Evolutionary conservation across 805 yeast species (phyloP).

Genomic region (Lipomyces mesembrius): DNA sequence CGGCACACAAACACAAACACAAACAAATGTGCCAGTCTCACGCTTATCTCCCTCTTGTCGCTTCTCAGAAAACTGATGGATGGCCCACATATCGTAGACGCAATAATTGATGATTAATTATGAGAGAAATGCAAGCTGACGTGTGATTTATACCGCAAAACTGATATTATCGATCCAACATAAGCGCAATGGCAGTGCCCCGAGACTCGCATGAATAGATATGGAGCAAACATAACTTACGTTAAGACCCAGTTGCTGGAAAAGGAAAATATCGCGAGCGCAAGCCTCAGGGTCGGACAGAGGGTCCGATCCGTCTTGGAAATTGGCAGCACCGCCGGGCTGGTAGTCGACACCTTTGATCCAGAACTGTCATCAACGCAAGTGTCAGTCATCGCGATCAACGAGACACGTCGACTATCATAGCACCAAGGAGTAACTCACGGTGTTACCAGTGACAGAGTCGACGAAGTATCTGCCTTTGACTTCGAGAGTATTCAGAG

Average conservation of each 20-base stretch:
- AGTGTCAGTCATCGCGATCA: background rate
- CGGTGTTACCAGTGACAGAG: slow-evolving; percentile 72
- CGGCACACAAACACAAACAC: no score
- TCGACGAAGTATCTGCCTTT: slow-evolving; percentile 76
- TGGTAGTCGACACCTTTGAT: slow-evolving; percentile 92
- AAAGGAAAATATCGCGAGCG: slow-evolving; percentile 78
- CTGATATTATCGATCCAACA: background rate
- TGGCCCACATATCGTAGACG: no score
- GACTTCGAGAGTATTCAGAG: slow-evolving; percentile 67
- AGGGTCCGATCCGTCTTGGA: slow-evolving; percentile 59
- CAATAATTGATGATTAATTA: no score
- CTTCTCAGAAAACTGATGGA: no score
- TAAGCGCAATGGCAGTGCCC: background rate
- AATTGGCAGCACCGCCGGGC: slow-evolving; percentile 90
- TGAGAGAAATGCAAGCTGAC: background rate
- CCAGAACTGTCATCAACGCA: slow-evolving; percentile 55
- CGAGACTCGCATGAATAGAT: background rate
- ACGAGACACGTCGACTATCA: background rate
- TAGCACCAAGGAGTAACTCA: slow-evolving; percentile 44
- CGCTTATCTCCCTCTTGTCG: no score
- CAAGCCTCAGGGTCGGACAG: slow-evolving; percentile 72
- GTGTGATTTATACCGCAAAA: background rate
- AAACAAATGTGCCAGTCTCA: no score
- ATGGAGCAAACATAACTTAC: slow-evolving; percentile 23
- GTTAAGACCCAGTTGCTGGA: slow-evolving; percentile 84